phyloP scores from a whole-genome alignment of 495 filamentous ascomycete genomes.

The Lasiosphaeria miniovina region DNA sequence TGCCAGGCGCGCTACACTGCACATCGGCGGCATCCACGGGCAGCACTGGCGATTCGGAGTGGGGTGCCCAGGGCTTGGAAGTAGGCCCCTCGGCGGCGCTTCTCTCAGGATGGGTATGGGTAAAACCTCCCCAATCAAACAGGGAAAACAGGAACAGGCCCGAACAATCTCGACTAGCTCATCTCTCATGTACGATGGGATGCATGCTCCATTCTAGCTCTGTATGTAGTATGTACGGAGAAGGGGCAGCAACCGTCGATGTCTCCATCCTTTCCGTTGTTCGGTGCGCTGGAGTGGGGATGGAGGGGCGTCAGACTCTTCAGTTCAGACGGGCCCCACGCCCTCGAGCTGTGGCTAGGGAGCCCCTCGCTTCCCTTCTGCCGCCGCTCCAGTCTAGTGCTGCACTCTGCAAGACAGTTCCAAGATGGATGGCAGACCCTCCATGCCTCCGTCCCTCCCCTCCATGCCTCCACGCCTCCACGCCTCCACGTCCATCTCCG shows the following conservation, averaged over 20 bases:
- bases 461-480: background rate
- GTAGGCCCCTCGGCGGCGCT: slow-evolving; percentile 25
- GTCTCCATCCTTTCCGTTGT: slow-evolving; percentile 12
- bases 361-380: too few species aligned
- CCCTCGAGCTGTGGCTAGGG: background rate
- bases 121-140: slow-evolving; percentile 29
- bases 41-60: slow-evolving; percentile 15
- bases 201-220: slow-evolving; percentile 12
- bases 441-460: background rate
- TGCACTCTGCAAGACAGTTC: too few species aligned
- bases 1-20: slow-evolving; percentile 3
- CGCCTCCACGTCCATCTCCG: slow-evolving; percentile 5
- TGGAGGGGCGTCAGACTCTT: background rate
- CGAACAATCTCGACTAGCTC: slow-evolving; percentile 30
- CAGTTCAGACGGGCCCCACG: slow-evolving; percentile 9
- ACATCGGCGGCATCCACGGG: slow-evolving; percentile 19
- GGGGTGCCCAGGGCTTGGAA: slow-evolving; percentile 9
- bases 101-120: slow-evolving; percentile 23
- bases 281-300: slow-evolving; percentile 4
- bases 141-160: slow-evolving; percentile 30
- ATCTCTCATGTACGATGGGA: slow-evolving; percentile 25
- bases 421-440: background rate
- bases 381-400: too few species aligned
- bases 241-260: slow-evolving; percentile 6
- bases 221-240: slow-evolving; percentile 7